phyloP scores from a whole-genome alignment of 2,329 filamentous ascomycete genomes.

The Monilinia fructigena region DNA sequence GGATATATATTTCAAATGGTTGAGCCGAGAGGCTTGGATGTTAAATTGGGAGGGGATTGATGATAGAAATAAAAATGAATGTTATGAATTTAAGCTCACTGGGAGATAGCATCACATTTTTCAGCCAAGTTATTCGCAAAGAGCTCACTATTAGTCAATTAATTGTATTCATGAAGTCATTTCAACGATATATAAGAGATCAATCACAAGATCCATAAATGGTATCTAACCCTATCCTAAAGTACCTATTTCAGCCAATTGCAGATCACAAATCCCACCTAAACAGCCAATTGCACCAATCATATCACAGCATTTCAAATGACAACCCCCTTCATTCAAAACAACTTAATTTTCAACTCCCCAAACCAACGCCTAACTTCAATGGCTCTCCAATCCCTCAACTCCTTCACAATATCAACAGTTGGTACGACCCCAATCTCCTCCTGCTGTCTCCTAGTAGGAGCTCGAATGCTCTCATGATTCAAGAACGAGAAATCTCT shows the following conservation, averaged over 20 bases:
- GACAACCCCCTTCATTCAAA: not conserved
- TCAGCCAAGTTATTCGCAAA: not conserved
- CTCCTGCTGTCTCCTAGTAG: not conserved
- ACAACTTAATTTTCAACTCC: conserved; percentile 24
- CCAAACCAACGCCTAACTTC: conserved; percentile 28
- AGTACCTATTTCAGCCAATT: not conserved
- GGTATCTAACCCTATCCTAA: not conserved
- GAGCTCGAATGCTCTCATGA: not conserved
- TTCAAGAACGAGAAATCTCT: conserved; percentile 38
- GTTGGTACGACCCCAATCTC: not conserved
- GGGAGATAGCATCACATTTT: not conserved
- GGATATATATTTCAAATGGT: too few species aligned
- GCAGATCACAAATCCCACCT: not conserved
- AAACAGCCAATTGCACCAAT: not conserved
- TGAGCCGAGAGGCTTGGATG: too few species aligned
- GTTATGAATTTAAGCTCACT: not conserved
- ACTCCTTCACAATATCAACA: conserved; percentile 28
- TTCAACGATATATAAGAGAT: not conserved
- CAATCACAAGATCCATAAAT: not conserved
- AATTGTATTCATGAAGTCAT: not conserved
- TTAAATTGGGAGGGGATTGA: too few species aligned
- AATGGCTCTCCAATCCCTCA: conserved; percentile 27
- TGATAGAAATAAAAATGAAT: too few species aligned
- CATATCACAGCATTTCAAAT: not conserved
- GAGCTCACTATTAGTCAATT: not conserved